Conservation (phyloP, 345 rosid species). For the Boechera divaricarpa region DNA sequence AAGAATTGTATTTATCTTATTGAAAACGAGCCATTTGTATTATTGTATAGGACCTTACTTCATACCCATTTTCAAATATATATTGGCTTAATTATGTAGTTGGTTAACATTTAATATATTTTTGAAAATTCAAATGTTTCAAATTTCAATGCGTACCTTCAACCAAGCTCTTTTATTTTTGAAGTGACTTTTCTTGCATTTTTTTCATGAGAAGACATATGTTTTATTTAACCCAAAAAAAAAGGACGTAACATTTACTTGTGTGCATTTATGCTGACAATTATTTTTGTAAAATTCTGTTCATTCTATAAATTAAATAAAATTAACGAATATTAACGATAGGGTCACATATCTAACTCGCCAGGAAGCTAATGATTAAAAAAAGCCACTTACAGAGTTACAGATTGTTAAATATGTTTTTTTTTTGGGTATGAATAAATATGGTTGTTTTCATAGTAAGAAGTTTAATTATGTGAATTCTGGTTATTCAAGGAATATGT, state of each 20-base stretch:
- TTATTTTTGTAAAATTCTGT: no score
- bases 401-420: not conserved
- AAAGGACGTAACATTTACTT: no score
- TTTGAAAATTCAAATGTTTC: not conserved
- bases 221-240: not conserved
- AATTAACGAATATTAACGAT: no score
- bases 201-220: not conserved
- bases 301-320: no score
- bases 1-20: slow-evolving; percentile 6
- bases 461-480: not conserved
- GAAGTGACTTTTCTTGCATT: not conserved
- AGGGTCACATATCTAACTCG: no score
- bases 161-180: not conserved
- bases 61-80: not conserved
- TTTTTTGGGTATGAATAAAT: no score
- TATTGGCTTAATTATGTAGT: not conserved
- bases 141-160: not conserved
- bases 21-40: not conserved
- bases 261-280: no score
- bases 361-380: no score
- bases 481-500: not conserved
- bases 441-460: not conserved
- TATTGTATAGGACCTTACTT: slow-evolving; percentile 8
- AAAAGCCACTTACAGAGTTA: no score
- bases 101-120: slow-evolving; percentile 13